A percentile compares a stretch with the other conserved stretches of the same genome.
Conservation (phyloP, 2,329 filamentous ascomycete genomes). For the Periglandula ipomoeae region DNA sequence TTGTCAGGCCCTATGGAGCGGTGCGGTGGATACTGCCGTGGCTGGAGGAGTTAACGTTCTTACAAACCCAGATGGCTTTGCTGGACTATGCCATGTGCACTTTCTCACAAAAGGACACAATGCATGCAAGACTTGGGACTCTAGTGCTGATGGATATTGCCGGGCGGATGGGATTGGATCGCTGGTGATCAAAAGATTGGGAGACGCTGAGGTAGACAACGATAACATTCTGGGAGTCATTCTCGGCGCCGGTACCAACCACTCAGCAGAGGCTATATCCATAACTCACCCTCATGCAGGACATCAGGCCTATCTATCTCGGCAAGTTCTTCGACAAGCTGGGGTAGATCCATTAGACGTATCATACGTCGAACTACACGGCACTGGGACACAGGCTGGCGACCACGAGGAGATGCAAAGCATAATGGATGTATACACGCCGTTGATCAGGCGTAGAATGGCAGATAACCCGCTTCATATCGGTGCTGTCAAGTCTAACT, state of each 20-base stretch:
- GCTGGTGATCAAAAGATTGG: conserved; percentile 68
- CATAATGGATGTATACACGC: conserved; percentile 51
- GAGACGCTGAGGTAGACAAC: conserved; percentile 67
- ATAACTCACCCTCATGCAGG: conserved; percentile 77
- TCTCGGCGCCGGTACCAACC: conserved; percentile 66
- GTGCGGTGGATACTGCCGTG: conserved; percentile 5
- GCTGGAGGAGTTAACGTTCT: conserved; percentile 11
- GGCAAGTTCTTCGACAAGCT: conserved; percentile 58
- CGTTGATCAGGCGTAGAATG: conserved; percentile 31
- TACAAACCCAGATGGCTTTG: conserved; percentile 5
- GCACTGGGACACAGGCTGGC: conserved; percentile 82
- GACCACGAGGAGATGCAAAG: conserved; percentile 78
- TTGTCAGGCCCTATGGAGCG: conserved; percentile 7
- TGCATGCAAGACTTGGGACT: conserved; percentile 64
- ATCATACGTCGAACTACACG: conserved; percentile 84
- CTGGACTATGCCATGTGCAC: conserved; percentile 4
- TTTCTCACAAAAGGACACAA: conserved; percentile 5
- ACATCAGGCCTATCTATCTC: conserved; percentile 62
- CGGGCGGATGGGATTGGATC: conserved; percentile 68
- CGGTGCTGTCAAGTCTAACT: conserved; percentile 55
- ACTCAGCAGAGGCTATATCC: conserved; percentile 70
- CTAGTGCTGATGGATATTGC: conserved; percentile 74
- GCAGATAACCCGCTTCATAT: conserved; percentile 47
- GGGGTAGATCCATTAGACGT: conserved; percentile 69
- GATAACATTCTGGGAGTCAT: conserved; percentile 73